Base-by-base conservation (phyloP, 129 eudicot genomes). In the Helianthus annuus region DNA sequence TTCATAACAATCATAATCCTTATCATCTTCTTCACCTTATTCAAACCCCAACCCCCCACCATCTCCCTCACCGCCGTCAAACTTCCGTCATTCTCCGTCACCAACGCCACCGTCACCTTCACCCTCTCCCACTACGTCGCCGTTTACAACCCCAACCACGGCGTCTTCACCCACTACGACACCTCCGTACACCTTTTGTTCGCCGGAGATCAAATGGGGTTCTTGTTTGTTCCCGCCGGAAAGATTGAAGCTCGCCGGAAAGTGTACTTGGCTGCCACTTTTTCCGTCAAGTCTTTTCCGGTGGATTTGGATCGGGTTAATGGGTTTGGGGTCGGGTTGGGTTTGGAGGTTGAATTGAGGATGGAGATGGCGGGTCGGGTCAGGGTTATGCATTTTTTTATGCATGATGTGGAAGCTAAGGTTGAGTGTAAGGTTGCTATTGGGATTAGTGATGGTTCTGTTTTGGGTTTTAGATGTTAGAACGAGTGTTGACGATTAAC, bases 191-290 rank as follows among this genome's bases (percentile, higher is more conserved):
- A 79, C 72, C 86, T 92, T 36, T 84, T 88, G 57, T 73, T 81
- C 78, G 69, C 78, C 61, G 91, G 89, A 34, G 68, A 38, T 61
- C 95, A 85, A 67, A 72, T 89, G 8, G 96, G 98, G 1, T 85
- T 87, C 83, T 75, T 92, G 95, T 89, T 86, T 70, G 85, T 92
- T 10, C 96, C 98, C 32, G 85, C 98, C 70, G 98, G 96, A 7
- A 85, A 81, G 67, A 80, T 92, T 69, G 76, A 8, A 27, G 72
- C 96, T 68, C 95, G 91, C 12, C 70, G 79, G 68, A 89, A 85
- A 8, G 76, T 70, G 74, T 85, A 77, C 79, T 83, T 92, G 86
- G 86, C 91, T 0, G 96, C 95, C 34, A 89, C 96, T 0, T 92
- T 92, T 71, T 67, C 84, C 52, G 90, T 88, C 10, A 22, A 80